Evolutionary conservation across 352 stramenopile species (phyloP).

Genomic region (Pythium dissimile): DNA sequence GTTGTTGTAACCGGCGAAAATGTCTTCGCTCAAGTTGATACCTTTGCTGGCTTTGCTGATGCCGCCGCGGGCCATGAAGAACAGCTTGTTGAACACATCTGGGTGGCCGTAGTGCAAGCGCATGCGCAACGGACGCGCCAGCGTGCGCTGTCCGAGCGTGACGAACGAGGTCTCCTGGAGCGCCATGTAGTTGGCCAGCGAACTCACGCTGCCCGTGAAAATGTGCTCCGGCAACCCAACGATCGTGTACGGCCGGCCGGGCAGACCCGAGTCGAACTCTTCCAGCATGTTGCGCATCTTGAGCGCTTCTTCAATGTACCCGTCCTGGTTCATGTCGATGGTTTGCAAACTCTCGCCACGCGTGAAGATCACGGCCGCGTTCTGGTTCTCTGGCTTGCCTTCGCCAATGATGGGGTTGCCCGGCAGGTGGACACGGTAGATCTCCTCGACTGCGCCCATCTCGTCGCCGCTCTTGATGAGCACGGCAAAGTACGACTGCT

Average conservation of each 20-base stretch:
- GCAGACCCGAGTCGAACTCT: constrained; percentile 92
- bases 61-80: constrained; percentile 98
- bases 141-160: constrained; percentile 96
- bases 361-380: constrained; percentile 98
- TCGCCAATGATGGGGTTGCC: constrained; percentile 98
- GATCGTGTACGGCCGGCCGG: constrained; percentile 89
- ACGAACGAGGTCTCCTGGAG: constrained; percentile 99
- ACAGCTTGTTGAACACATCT: constrained; percentile 99
- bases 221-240: constrained; percentile 99
- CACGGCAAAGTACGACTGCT: constrained; percentile 96
- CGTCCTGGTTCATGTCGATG: constrained; percentile 99
- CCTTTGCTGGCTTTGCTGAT: constrained; percentile 98
- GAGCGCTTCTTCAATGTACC: constrained; percentile 98
- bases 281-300: constrained; percentile 99
- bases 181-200: constrained; percentile 99
- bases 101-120: constrained; percentile 98
- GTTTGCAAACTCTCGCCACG: constrained; percentile 97
- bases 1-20: constrained; percentile 99
- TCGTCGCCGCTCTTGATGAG: constrained; percentile 93
- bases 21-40: constrained; percentile 99
- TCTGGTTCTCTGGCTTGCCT: constrained; percentile 99
- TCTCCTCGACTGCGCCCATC: constrained; percentile 76
- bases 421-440: constrained; percentile 97
- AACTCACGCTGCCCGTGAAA: constrained; percentile 98
- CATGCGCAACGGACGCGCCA: constrained; percentile 95